Evolutionary conservation across 192 early-diverging fungal genomes (phyloP).

Genomic region (Coemansia sp.): DNA sequence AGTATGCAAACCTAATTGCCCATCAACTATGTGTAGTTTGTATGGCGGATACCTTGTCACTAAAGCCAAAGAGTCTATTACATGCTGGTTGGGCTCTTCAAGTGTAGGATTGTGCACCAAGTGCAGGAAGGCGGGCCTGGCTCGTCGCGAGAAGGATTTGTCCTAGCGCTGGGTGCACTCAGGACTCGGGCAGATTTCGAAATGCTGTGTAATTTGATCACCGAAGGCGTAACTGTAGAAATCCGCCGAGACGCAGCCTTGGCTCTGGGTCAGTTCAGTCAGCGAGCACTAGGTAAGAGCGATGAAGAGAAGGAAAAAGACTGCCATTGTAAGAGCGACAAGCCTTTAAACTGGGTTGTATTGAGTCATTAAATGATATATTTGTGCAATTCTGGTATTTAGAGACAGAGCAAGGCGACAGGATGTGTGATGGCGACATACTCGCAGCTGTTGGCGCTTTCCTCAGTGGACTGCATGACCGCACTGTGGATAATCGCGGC

Average conservation of each 20-base stretch:
- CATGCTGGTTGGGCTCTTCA: background rate
- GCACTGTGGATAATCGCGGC: constrained; percentile 84
- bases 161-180: constrained; percentile 40
- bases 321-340: background rate
- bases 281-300: constrained; percentile 20
- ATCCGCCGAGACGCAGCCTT: constrained; percentile 37
- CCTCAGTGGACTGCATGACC: constrained; percentile 73
- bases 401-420: background rate
- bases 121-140: constrained; percentile 28
- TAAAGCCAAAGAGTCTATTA: background rate
- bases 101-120: constrained; percentile 21
- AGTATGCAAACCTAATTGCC: constrained; percentile 8
- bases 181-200: constrained; percentile 10
- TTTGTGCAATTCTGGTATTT: background rate
- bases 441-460: constrained; percentile 51
- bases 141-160: constrained; percentile 39
- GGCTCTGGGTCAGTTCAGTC: constrained; percentile 33
- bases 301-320: background rate
- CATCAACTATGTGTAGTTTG: background rate
- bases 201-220: constrained; percentile 18
- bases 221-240: constrained; percentile 27
- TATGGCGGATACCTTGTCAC: background rate
- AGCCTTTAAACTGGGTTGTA: background rate
- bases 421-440: constrained; percentile 1
- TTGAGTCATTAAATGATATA: background rate